These are phyloP conservation scores for Colletotrichum magnum DNA, from an alignment of 2,329 filamentous ascomycete genomes.

Conservation along the genomic window DNA sequence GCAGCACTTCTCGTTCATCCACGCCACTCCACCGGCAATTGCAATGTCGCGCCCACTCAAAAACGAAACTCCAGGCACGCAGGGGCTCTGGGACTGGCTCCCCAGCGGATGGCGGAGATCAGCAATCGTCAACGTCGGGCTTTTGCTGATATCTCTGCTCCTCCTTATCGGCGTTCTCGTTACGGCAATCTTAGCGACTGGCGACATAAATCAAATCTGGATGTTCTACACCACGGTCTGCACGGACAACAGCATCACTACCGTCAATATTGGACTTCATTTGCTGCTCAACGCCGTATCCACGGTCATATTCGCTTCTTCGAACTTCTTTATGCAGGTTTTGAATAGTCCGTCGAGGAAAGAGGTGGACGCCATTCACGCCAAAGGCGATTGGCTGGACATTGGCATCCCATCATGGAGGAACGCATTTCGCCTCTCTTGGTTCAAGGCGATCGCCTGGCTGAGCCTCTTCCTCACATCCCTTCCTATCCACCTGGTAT, in stretches of 20 bases:
- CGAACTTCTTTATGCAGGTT: constrained; percentile 43
- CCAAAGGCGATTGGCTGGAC: constrained; percentile 55
- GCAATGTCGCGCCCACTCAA: not conserved
- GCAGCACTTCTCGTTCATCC: not conserved
- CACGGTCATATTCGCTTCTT: constrained; percentile 30
- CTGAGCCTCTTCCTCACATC: constrained; percentile 43
- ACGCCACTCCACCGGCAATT: not conserved
- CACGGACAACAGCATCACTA: not conserved
- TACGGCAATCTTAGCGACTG: not conserved
- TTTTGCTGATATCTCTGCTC: not conserved
- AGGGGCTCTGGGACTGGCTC: not conserved
- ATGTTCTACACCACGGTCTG: not conserved
- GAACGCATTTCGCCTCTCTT: constrained; percentile 47
- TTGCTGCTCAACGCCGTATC: constrained; percentile 59
- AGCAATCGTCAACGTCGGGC: not conserved
- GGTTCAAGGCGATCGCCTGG: constrained; percentile 43
- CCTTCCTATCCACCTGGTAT: constrained; percentile 47
- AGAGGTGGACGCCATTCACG: constrained; percentile 58
- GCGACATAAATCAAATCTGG: not conserved
- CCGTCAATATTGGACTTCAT: constrained; percentile 49
- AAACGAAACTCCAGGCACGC: not conserved
- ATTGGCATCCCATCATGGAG: constrained; percentile 59
- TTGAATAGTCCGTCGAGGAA: constrained; percentile 33
- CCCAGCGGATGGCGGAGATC: not conserved
- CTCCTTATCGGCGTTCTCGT: not conserved